Conservation (phyloP, 495 filamentous ascomycete genomes). For the Astrocystis sublimbata region DNA sequence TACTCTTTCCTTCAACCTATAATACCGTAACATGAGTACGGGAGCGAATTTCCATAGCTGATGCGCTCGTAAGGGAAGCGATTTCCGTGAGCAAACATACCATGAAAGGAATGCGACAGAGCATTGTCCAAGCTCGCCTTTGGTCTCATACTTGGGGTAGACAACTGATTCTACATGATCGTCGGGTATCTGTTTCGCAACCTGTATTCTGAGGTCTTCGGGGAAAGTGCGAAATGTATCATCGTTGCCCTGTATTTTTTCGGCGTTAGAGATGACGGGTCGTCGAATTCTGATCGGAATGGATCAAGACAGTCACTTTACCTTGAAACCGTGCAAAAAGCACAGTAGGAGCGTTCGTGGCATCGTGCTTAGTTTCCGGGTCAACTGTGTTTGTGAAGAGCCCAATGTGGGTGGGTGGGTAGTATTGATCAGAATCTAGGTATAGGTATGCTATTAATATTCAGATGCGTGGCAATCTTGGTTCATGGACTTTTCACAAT, state of each 20-base stretch:
- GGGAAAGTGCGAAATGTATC: slow-evolving; percentile 83
- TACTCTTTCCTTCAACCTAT: slow-evolving; percentile 83
- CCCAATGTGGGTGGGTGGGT: neutral
- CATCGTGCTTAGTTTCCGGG: slow-evolving; percentile 44
- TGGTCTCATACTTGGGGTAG: slow-evolving; percentile 91
- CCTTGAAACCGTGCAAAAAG: slow-evolving; percentile 96
- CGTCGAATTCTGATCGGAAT: neutral
- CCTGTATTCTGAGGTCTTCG: slow-evolving; percentile 64
- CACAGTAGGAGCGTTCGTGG: slow-evolving; percentile 81
- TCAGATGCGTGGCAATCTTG: neutral
- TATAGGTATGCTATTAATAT: neutral
- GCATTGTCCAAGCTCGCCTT: slow-evolving; percentile 76
- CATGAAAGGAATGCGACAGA: slow-evolving; percentile 81
- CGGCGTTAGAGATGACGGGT: neutral
- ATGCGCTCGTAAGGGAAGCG: neutral
- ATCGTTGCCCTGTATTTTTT: slow-evolving; percentile 73
- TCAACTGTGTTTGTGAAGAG: too few species aligned
- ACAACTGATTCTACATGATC: slow-evolving; percentile 61
- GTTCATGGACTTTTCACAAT: neutral
- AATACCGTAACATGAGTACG: neutral
- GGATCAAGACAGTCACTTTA: slow-evolving; percentile 28
- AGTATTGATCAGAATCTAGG: neutral
- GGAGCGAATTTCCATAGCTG: slow-evolving; percentile 12
- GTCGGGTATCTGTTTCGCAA: slow-evolving; percentile 69
- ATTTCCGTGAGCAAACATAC: slow-evolving; percentile 43